phyloP scores from a whole-genome alignment of 1,284 basidiomycete genomes.

The Sanghuangporus sanghuang region DNA sequence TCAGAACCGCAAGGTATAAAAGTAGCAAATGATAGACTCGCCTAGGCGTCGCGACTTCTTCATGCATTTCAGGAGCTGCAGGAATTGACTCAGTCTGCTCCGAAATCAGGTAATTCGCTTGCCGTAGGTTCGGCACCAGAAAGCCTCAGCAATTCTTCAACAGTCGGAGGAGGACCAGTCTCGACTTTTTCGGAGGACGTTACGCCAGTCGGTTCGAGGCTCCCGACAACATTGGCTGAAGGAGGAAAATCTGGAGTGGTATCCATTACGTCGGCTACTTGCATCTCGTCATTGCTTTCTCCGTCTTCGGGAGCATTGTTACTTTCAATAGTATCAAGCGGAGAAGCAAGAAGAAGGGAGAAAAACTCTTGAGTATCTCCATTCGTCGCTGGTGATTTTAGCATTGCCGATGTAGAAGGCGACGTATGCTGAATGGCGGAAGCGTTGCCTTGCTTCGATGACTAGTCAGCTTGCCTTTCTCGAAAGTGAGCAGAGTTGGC shows the following conservation, averaged over 20 bases:
- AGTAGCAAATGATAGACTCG: background rate
- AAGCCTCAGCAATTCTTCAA: slow-evolving; percentile 3
- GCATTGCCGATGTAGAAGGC: background rate
- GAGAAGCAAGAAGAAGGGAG: background rate
- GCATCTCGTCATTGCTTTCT: background rate
- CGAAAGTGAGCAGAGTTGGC: slow-evolving; percentile 9
- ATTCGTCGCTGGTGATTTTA: background rate
- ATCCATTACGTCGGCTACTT: background rate
- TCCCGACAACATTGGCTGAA: background rate
- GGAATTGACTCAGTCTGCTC: background rate
- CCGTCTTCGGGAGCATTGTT: background rate
- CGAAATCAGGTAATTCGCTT: slow-evolving; percentile 8
- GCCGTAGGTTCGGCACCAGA: background rate
- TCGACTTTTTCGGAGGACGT: background rate
- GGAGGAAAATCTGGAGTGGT: background rate
- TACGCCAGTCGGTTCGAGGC: background rate
- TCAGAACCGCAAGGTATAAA: background rate
- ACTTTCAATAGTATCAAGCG: background rate
- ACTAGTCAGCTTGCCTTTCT: slow-evolving; percentile 11
- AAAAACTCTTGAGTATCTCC: background rate
- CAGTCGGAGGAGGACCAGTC: slow-evolving; percentile 8
- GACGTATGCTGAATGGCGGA: background rate
- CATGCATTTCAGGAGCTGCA: background rate
- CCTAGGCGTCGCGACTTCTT: background rate
- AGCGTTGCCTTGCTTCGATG: background rate